Percentiles rank a stretch among this genome's conserved stretches.
Evolutionary conservation across 768 basidiomycete species (phyloP).

Genomic region (Russula emetica): DNA sequence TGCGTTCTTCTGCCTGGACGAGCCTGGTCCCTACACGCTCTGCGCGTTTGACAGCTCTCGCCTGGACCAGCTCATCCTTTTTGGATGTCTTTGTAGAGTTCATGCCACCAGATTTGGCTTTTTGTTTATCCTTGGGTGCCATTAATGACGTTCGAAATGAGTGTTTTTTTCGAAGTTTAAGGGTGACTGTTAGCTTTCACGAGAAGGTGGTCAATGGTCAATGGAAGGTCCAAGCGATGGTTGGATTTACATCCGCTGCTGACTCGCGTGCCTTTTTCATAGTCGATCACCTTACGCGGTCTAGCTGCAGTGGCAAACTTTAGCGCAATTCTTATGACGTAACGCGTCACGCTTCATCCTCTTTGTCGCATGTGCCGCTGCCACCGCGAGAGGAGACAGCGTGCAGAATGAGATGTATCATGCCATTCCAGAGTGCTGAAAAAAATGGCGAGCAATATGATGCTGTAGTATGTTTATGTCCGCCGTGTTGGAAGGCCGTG

Average conservation of each 20-base stretch:
- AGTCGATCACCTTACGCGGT: neutral
- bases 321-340: neutral
- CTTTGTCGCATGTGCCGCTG: neutral
- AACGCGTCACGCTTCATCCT: neutral
- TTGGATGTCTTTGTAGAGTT: neutral
- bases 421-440: too few relatives aligned
- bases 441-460: too few relatives aligned
- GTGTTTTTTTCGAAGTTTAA: neutral
- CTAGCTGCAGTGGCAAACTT: neutral
- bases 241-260: neutral
- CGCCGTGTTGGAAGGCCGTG: neutral
- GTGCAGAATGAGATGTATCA: neutral
- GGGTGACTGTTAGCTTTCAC: neutral
- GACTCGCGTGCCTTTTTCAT: neutral
- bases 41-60: slow-evolving; percentile 2
- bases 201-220: neutral
- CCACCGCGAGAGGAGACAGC: neutral
- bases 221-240: neutral
- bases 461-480: neutral
- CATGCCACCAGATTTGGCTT: neutral
- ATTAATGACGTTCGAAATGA: neutral
- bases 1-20: slow-evolving; percentile 5
- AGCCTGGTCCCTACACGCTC: neutral
- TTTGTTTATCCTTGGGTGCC: neutral
- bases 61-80: neutral